Evolutionary conservation across 2,329 filamentous ascomycete genomes (phyloP).

Genomic region (Aspergillus brasiliensis): DNA sequence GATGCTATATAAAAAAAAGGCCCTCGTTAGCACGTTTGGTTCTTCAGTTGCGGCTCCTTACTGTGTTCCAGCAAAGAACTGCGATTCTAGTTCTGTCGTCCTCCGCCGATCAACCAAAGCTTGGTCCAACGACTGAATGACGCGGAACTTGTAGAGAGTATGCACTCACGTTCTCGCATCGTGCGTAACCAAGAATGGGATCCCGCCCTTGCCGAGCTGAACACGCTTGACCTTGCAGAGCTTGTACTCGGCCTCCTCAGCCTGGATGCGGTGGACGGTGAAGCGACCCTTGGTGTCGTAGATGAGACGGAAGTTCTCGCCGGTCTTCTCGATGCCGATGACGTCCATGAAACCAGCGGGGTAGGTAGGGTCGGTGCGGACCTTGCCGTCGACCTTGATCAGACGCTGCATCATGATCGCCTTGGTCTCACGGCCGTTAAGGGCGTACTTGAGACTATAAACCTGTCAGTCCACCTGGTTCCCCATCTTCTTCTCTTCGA

Average conservation of each 20-base stretch:
- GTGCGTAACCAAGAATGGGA: constrained; percentile 99
- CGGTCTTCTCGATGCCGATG: constrained; percentile 98
- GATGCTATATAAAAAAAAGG: constrained; percentile 70
- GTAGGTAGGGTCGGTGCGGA: constrained; percentile 98
- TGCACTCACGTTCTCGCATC: constrained; percentile 99
- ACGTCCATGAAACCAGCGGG: constrained; percentile 99
- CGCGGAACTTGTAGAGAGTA: constrained; percentile 64
- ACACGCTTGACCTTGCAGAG: constrained; percentile 99
- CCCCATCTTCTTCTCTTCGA: neutral
- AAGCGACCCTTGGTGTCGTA: constrained; percentile 99
- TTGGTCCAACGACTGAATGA: constrained; percentile 99
- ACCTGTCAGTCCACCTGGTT: constrained; percentile 16
- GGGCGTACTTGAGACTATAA: constrained; percentile 96
- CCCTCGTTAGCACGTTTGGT: constrained; percentile 38
- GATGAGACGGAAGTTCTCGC: constrained; percentile 99
- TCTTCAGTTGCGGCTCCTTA: constrained; percentile 29
- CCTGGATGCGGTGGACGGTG: constrained; percentile 99
- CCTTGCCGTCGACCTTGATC: constrained; percentile 99
- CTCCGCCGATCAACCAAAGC: constrained; percentile 73
- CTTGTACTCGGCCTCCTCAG: constrained; percentile 99
- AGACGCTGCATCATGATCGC: constrained; percentile 99
- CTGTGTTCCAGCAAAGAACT: constrained; percentile 33
- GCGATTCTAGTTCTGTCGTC: constrained; percentile 33
- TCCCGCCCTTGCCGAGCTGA: constrained; percentile 97
- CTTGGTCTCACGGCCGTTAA: constrained; percentile 97